A percentile compares a stretch with the other conserved stretches of the same genome.
phyloP scores from a whole-genome alignment of 2,329 filamentous ascomycete genomes.

The Diplodia sapinea region DNA sequence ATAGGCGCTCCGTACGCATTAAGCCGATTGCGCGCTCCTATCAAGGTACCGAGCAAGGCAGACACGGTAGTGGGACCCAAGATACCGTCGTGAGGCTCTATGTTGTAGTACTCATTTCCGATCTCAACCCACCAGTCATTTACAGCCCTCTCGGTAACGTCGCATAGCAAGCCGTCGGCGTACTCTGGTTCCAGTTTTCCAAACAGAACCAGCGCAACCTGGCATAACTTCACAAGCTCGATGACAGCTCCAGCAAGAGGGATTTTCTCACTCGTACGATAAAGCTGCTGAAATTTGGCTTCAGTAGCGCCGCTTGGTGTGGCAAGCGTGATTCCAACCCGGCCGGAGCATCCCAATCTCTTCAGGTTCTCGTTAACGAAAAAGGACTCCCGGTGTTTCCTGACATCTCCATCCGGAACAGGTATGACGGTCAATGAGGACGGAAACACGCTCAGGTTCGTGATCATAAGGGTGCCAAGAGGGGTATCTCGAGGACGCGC shows the following conservation, averaged over 20 bases:
- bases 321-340: slow-evolving; percentile 81
- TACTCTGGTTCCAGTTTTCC: slow-evolving; percentile 86
- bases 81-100: slow-evolving; percentile 90
- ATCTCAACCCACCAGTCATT: slow-evolving; percentile 97
- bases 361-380: slow-evolving; percentile 96
- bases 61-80: slow-evolving; percentile 90
- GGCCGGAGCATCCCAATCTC: slow-evolving; percentile 86
- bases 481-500: slow-evolving; percentile 81
- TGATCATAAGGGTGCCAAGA: slow-evolving; percentile 87
- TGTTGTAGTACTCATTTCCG: slow-evolving; percentile 87
- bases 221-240: slow-evolving; percentile 89
- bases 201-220: slow-evolving; percentile 86
- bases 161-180: slow-evolving; percentile 89
- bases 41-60: slow-evolving; percentile 82
- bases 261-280: slow-evolving; percentile 83
- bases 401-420: slow-evolving; percentile 84
- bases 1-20: slow-evolving; percentile 85
- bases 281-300: slow-evolving; percentile 90
- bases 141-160: slow-evolving; percentile 87
- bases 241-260: slow-evolving; percentile 78
- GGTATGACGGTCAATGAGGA: slow-evolving; percentile 91
- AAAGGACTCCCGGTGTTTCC: slow-evolving; percentile 79
- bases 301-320: slow-evolving; percentile 80
- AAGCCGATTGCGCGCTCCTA: slow-evolving; percentile 88
- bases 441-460: slow-evolving; percentile 89